Conservation (phyloP, 192 early-diverging fungal genomes). For the Umbelopsis sp. region DNA sequence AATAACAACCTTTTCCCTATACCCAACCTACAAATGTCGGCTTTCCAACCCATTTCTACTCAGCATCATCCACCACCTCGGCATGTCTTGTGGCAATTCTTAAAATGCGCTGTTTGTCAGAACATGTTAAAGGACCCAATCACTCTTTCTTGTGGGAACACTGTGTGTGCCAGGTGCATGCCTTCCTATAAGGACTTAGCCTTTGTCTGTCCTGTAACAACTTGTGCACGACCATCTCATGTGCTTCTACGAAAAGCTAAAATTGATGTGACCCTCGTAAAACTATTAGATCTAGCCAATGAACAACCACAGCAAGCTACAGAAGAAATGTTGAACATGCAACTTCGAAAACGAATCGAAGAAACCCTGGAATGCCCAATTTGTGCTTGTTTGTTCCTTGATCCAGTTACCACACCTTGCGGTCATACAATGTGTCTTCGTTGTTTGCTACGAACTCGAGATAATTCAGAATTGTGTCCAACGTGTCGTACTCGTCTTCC, state of each 20-base stretch:
- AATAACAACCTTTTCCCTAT: slow-evolving; percentile 11
- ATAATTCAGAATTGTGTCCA: slow-evolving; percentile 38
- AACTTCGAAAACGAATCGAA: not conserved
- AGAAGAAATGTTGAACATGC: not conserved
- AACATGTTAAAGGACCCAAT: slow-evolving; percentile 34
- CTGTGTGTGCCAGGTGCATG: slow-evolving; percentile 41
- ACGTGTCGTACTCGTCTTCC: slow-evolving; percentile 19
- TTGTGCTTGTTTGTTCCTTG: slow-evolving; percentile 50
- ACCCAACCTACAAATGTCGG: not conserved
- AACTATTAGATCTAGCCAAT: slow-evolving; percentile 20
- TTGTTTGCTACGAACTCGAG: slow-evolving; percentile 60
- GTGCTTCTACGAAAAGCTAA: slow-evolving; percentile 20
- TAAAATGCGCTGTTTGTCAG: slow-evolving; percentile 41
- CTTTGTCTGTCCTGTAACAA: slow-evolving; percentile 13
- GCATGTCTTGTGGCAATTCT: slow-evolving; percentile 7
- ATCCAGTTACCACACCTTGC: slow-evolving; percentile 66
- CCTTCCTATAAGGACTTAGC: not conserved
- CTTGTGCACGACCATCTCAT: not conserved
- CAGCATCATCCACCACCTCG: slow-evolving; percentile 18
- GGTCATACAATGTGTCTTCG: slow-evolving; percentile 68
- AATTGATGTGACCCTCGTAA: slow-evolving; percentile 40
- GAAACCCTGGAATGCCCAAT: slow-evolving; percentile 57
- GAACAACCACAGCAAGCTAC: not conserved
- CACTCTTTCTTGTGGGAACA: slow-evolving; percentile 49
- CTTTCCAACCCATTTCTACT: not conserved